These are phyloP conservation scores for Globisporangium polare DNA, from an alignment of 352 stramenopile genomes.

Conservation along the genomic window DNA sequence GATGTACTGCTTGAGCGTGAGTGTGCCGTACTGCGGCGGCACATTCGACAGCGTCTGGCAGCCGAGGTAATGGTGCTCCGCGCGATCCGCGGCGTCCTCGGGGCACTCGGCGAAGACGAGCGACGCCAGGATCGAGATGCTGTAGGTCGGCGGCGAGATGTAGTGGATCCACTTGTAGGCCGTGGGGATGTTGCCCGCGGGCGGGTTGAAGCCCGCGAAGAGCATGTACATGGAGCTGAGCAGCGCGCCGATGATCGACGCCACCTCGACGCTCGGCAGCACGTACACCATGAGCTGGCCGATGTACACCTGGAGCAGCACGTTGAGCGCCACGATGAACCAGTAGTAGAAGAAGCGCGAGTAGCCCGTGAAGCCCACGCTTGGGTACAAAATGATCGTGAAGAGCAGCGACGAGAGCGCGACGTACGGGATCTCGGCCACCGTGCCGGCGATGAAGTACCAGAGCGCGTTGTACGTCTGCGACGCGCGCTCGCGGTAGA, in stretches of 20 bases:
- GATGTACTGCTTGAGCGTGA: constrained; percentile 42
- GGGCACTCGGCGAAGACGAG: constrained; percentile 39
- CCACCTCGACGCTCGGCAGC: constrained; percentile 39
- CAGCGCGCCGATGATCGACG: constrained; percentile 36
- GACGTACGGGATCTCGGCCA: constrained; percentile 77
- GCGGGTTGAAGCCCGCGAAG: constrained; percentile 49
- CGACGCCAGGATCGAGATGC: constrained; percentile 31
- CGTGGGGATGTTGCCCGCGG: constrained; percentile 31
- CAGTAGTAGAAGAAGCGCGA: constrained; percentile 37
- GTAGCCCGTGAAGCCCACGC: constrained; percentile 36
- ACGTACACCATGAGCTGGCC: constrained; percentile 47
- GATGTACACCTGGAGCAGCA: constrained; percentile 45
- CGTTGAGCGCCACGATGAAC: constrained; percentile 39
- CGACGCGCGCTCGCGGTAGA: constrained; percentile 90
- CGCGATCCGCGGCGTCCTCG: constrained; percentile 6
- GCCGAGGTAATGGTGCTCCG: constrained; percentile 18
- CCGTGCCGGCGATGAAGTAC: constrained; percentile 74
- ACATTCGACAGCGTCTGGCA: constrained; percentile 27
- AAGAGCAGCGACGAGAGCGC: constrained; percentile 33
- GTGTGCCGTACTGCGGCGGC: constrained; percentile 19
- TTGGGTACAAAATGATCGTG: constrained; percentile 37
- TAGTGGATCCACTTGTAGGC: constrained; percentile 62
- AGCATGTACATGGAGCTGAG: constrained; percentile 60
- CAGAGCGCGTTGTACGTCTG: constrained; percentile 87
- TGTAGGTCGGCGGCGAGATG: constrained; percentile 44